These are phyloP conservation scores for Claviceps paspali DNA, from an alignment of 2,329 filamentous ascomycete genomes.

Conservation along the genomic window DNA sequence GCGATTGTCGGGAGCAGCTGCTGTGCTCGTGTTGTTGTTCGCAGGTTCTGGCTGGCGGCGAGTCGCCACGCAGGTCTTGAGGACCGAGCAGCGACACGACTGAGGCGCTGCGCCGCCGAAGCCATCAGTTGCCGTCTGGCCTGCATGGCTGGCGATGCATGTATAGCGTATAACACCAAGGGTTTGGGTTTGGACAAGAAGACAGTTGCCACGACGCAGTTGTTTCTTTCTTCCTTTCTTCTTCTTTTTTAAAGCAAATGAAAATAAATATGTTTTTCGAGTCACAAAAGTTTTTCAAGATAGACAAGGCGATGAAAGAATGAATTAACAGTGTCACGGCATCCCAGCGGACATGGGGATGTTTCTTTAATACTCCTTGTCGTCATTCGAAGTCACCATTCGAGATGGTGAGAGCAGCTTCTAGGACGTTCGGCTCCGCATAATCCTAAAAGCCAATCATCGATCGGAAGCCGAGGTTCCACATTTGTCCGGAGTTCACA, in stretches of 20 bases:
- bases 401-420: conserved; percentile 18
- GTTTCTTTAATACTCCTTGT: too few species aligned
- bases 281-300: too few species aligned
- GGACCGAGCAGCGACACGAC: conserved; percentile 16
- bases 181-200: too few species aligned
- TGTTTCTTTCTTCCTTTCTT: too few species aligned
- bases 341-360: too few species aligned
- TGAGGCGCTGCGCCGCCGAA: conserved; percentile 21
- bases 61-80: conserved; percentile 15
- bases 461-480: neutral
- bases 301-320: too few species aligned
- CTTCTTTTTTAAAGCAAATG: too few species aligned
- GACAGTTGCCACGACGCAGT: too few species aligned
- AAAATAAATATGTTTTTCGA: too few species aligned
- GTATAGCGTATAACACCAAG: neutral
- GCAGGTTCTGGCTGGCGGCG: conserved; percentile 10
- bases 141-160: conserved; percentile 21
- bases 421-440: conserved; percentile 23
- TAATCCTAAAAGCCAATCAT: neutral
- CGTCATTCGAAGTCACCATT: neutral
- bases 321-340: too few species aligned
- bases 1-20: conserved; percentile 24
- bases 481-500: neutral
- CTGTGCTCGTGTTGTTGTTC: conserved; percentile 8
- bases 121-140: conserved; percentile 24